Percentiles rank a stretch among this genome's conserved stretches.
These are phyloP conservation scores for Rhizopus stolonifer DNA, from an alignment of 371 early-diverging fungal genomes.

Conservation along the genomic window DNA sequence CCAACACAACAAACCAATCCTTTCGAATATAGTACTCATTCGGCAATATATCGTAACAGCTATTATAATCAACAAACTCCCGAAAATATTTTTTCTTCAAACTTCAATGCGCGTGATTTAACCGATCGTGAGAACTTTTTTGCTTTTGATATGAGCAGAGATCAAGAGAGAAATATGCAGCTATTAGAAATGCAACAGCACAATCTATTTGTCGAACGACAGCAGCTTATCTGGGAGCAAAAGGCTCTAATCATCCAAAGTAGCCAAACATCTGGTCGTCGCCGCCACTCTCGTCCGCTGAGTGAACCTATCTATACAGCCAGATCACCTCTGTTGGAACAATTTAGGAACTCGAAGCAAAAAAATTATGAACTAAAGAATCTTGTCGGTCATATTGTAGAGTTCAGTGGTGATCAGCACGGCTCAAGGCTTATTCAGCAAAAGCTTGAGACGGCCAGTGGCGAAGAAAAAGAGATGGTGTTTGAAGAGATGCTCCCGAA, in stretches of 20 bases:
- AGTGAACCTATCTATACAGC: constrained; percentile 27
- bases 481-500: constrained; percentile 95
- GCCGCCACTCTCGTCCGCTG: background rate
- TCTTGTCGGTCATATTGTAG: constrained; percentile 89
- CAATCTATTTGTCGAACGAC: no score
- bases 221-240: no score
- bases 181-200: no score
- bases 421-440: constrained; percentile 59
- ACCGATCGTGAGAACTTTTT: no score
- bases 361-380: constrained; percentile 92
- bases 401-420: constrained; percentile 98
- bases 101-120: no score
- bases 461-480: constrained; percentile 93
- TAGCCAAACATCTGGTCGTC: background rate
- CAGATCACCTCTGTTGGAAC: constrained; percentile 83
- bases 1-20: no score
- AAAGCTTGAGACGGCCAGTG: constrained; percentile 92
- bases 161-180: no score
- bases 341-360: constrained; percentile 91
- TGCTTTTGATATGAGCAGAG: no score
- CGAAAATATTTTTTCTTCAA: no score
- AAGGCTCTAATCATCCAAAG: background rate
- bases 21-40: no score
- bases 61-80: no score
- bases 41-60: no score